phyloP scores from a whole-genome alignment of 2,329 filamentous ascomycete genomes.

The Chrysosphaeria jannelii region DNA sequence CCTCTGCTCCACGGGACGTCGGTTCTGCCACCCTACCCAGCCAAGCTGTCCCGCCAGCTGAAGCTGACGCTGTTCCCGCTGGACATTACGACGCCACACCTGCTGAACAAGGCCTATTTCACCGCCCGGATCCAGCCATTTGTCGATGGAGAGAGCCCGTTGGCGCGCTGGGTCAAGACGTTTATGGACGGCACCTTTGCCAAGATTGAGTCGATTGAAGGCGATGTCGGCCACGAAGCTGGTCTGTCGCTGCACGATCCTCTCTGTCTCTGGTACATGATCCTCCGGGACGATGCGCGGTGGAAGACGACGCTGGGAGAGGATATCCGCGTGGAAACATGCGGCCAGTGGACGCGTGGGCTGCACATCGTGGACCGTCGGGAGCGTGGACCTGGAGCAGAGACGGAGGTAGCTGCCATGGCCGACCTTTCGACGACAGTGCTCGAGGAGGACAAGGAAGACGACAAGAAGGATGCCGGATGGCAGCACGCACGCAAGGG shows the following conservation, averaged over 20 bases:
- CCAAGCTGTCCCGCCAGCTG: conserved; percentile 19
- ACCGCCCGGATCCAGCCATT: conserved; percentile 20
- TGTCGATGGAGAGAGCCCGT: conserved; percentile 31
- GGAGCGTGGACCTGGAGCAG: conserved; percentile 8
- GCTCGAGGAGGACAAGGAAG: conserved; percentile 23
- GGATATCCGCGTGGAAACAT: conserved; percentile 70
- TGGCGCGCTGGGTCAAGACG: conserved; percentile 41
- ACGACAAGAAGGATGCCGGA: conserved; percentile 31
- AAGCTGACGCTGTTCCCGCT: conserved; percentile 44
- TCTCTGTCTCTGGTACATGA: conserved; percentile 48
- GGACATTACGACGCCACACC: conserved; percentile 45
- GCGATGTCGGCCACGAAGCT: conserved; percentile 23
- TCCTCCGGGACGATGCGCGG: conserved; percentile 24
- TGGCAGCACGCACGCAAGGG: conserved; percentile 51
- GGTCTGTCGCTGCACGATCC: conserved; percentile 48
- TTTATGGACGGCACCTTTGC: conserved; percentile 42
- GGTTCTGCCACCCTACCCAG: conserved; percentile 29
- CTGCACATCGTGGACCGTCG: conserved; percentile 68
- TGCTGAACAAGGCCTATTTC: conserved; percentile 31
- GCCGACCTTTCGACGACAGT: conserved; percentile 6
- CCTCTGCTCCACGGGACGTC: conserved; percentile 21
- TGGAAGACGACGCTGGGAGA: conserved; percentile 33
- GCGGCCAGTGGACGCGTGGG: conserved; percentile 80
- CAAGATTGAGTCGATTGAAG: conserved; percentile 33
- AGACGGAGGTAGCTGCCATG: conserved; percentile 2